Base-by-base conservation (phyloP, 2,329 filamentous ascomycete species). In the Ophiostoma pallidulum region DNA sequence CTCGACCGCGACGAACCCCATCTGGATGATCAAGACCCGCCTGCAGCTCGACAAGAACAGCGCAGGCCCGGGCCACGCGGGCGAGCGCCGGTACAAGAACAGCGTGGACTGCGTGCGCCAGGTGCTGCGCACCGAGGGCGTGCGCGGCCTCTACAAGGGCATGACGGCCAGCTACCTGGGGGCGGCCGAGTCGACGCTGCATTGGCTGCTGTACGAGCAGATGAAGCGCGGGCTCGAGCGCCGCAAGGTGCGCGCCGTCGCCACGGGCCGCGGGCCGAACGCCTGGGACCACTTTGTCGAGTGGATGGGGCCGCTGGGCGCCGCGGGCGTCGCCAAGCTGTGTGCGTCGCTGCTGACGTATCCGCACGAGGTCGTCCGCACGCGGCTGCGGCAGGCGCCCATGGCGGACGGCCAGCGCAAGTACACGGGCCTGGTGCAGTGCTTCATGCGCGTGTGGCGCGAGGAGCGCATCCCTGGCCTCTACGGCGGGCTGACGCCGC, bases 11-110 rank as follows among this genome's bases (percentile, higher is more conserved):
- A 97, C 90, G 32, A 96, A 96, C 65, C 90, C 90, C 2, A 95
- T 97, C 60, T 97, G 90, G 90, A 77, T 97, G 53, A 80, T 97
- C 61, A 97, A 97, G 74, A 97, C 90, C 35, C 75, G 90, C 28
- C 64, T 97, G 57, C 90, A 97, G 67, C 77, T 97, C 29, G 90
- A 97, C 69, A 94, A 90, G 70, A 86, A 86, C 60, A 77, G 80
- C 45, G 84, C 83, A 14, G 76, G 78, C 57, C 69, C 75, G 53
- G 70, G 74, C 50, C 76, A 69, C 22, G 73, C 71, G 33, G 62
- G 67, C 22, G 67, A 68, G 46, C 74, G 90, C 45, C 80, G 80
- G 59, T 96, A 97, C 66, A 80, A 80, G 62, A 95, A 95, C 64
- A 90, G 86, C 53, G 76, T 82, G 65, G 90, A 97, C 65, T 97